Evolutionary conservation across 257 asterid species (phyloP), one percentile per base, ranked within the genome.

Genomic region (Hygrophila difformis): DNA sequence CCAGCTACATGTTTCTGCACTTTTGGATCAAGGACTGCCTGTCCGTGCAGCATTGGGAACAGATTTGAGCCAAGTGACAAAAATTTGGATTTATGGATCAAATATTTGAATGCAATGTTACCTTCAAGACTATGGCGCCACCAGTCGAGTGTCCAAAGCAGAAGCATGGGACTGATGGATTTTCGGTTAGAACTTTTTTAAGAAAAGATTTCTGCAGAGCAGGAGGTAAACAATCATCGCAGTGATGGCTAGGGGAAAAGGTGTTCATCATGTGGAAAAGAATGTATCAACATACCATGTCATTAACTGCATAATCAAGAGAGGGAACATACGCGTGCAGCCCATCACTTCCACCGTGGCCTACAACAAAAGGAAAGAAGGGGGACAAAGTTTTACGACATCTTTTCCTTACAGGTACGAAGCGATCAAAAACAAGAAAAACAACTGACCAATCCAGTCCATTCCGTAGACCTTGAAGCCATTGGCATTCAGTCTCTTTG

Each of bases 321-420:
- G 93, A 84, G 61, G 63, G 94, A 46, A 88, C 94, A 47, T 81
- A 88, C 8, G 94, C 96, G 29, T 88, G 97, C 31, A 88, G 74
- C 31, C 94, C 97, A 49, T 84, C 97, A 44, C 97, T 88, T 61
- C 97, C 97, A 21, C 96, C 97, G 22, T 88, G 97, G 44, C 97
- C 97, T 84, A 70, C 38, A 24, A 53, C 29, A 47, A 33, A 15
- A 41, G 2, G 43, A 61, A 43, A 20, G 31, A 8, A 26, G 4
- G 31, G 31, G 31, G 8, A 26, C n/a, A n/a, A n/a, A n/a, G n/a
- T n/a, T n/a, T n/a, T n/a, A n/a, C n/a, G n/a, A n/a, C n/a, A n/a
- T n/a, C n/a, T n/a, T n/a, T n/a, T n/a, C n/a, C n/a, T n/a, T n/a
- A n/a, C n/a, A n/a, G n/a, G n/a, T n/a, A n/a, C n/a, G n/a, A n/a